These are phyloP conservation scores for Citrus reticulata DNA, from an alignment of 345 rosid species.

Conservation along the genomic window DNA sequence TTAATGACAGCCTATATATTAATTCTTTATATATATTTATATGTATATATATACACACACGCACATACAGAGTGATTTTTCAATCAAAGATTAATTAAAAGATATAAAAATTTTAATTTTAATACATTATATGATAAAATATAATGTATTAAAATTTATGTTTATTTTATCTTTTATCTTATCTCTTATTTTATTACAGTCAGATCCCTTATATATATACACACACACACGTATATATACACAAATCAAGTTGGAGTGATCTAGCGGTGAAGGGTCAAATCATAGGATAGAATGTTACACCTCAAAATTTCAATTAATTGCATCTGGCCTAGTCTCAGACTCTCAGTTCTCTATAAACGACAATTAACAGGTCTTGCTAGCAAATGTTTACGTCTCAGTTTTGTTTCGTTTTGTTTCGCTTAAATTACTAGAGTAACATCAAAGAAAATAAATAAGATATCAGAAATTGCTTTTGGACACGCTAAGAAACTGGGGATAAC, in stretches of 20 bases:
- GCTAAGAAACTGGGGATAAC: not conserved
- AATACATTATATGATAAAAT: too few relatives aligned
- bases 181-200: too few relatives aligned
- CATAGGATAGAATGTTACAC: not conserved
- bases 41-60: too few relatives aligned
- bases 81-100: too few relatives aligned
- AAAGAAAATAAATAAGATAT: not conserved
- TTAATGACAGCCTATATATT: too few relatives aligned
- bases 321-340: slow-evolving; percentile 1
- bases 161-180: too few relatives aligned
- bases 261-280: slow-evolving; percentile 1
- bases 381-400: not conserved
- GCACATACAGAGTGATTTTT: too few relatives aligned
- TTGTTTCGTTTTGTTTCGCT: not conserved
- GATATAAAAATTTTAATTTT: too few relatives aligned
- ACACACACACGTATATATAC: accelerated
- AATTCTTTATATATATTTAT: too few relatives aligned
- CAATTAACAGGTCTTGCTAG: not conserved
- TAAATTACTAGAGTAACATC: not conserved
- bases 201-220: accelerated
- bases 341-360: not conserved
- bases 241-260: not conserved
- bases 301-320: not conserved
- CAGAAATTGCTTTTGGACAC: not conserved
- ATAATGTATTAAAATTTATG: accelerated